A percentile compares a stretch with the other conserved stretches of the same genome.
Evolutionary conservation across 2,329 filamentous ascomycete genomes (phyloP).

Genomic region (Chrysoporthe austroafricana): DNA sequence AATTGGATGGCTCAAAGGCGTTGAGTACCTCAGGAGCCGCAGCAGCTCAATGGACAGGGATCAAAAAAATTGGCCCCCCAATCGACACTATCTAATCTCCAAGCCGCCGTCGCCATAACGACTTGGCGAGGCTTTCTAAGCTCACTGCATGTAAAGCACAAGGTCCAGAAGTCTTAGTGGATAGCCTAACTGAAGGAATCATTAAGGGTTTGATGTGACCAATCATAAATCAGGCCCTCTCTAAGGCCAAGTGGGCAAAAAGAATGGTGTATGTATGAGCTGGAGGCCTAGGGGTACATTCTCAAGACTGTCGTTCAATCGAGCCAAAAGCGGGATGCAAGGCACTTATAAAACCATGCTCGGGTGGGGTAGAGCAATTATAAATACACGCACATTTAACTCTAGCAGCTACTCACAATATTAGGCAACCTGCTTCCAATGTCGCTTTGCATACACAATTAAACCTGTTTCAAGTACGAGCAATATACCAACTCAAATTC

Average conservation of each 20-base stretch:
- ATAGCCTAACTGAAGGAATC: background rate
- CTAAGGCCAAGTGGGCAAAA: background rate
- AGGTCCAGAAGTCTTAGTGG: background rate
- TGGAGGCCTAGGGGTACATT: background rate
- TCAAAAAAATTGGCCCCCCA: constrained; percentile 13
- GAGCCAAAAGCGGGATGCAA: background rate
- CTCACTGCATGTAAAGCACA: background rate
- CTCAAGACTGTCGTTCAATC: background rate
- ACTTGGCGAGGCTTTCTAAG: background rate
- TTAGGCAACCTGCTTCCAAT: too few relatives aligned
- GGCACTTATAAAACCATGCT: background rate
- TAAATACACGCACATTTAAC: background rate
- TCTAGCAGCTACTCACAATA: background rate
- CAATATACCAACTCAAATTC: background rate
- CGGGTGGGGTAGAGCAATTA: background rate
- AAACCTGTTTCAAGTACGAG: background rate
- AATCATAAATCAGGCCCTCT: background rate
- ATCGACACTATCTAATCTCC: background rate
- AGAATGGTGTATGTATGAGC: background rate
- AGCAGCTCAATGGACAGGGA: background rate
- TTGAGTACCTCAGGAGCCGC: background rate
- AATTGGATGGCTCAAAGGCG: background rate
- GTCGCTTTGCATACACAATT: background rate
- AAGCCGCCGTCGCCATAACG: background rate
- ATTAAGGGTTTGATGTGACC: background rate